Conservation (phyloP, 352 stramenopile species). For the Phytophthora kernoviae region DNA sequence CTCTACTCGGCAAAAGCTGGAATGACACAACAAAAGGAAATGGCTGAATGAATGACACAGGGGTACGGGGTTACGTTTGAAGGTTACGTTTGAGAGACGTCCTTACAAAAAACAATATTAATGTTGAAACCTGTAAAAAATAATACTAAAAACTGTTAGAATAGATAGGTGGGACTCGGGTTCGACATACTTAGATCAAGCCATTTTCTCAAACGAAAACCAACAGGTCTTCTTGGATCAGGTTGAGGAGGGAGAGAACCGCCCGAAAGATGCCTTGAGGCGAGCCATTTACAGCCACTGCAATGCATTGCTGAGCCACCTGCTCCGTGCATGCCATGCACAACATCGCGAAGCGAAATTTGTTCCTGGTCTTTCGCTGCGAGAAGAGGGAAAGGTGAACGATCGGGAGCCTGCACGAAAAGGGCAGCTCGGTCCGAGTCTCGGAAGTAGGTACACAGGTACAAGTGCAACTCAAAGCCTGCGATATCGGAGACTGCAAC, state of each 20-base stretch:
- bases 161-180: conserved; percentile 2
- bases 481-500: no score
- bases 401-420: conserved; percentile 5
- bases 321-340: conserved; percentile 15
- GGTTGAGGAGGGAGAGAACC: no score
- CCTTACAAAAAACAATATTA: background rate
- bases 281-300: background rate
- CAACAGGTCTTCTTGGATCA: no score
- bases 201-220: conserved; percentile 7
- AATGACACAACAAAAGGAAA: conserved; percentile 17
- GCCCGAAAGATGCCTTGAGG: conserved; percentile 9
- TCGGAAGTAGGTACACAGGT: no score
- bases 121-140: conserved; percentile 4
- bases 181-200: conserved; percentile 7
- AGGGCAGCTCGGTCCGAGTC: background rate
- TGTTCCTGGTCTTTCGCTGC: conserved; percentile 11
- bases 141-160: conserved; percentile 8
- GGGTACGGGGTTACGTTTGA: background rate
- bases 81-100: background rate
- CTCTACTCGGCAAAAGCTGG: conserved; percentile 25
- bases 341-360: conserved; percentile 27
- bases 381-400: conserved; percentile 14
- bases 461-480: no score
- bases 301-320: background rate
- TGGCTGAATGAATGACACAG: background rate